A percentile compares a stretch with the other conserved stretches of the same genome.
Conservation (phyloP, 2,329 filamentous ascomycete species). For the Hymenoscyphus fructigenus region DNA sequence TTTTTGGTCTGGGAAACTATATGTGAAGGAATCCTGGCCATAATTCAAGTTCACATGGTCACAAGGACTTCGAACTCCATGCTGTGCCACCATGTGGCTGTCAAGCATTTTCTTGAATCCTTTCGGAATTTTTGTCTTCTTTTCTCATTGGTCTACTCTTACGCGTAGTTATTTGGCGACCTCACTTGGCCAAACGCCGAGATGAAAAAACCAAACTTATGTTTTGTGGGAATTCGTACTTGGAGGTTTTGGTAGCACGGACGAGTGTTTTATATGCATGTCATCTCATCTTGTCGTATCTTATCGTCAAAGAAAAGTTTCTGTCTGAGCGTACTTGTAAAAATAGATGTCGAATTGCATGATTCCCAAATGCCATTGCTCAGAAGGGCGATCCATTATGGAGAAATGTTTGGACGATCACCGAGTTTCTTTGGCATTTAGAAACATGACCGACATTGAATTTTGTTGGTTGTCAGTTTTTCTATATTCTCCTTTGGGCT, state of each 20-base stretch:
- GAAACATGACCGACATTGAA: not conserved
- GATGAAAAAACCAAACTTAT: not conserved
- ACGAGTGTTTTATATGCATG: not conserved
- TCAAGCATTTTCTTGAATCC: not conserved
- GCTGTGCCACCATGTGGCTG: not conserved
- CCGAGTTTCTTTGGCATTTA: too few relatives aligned
- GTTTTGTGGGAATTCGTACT: not conserved
- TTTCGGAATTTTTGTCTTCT: not conserved
- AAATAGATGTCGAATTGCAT: not conserved
- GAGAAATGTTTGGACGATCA: too few relatives aligned
- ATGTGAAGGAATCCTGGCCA: not conserved
- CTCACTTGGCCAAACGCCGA: too few relatives aligned
- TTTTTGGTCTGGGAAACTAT: not conserved
- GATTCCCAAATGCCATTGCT: not conserved
- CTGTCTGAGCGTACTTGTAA: not conserved
- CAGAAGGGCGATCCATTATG: too few relatives aligned
- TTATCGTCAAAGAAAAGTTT: not conserved
- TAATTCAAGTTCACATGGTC: not conserved
- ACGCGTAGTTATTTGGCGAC: too few relatives aligned
- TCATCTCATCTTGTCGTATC: not conserved
- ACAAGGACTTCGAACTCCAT: not conserved
- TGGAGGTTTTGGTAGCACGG: not conserved
- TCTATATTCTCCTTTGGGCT: not conserved
- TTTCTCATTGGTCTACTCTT: not conserved
- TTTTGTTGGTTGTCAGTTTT: not conserved